phyloP scores from a whole-genome alignment of 2,329 filamentous ascomycete genomes.

The Fusarium paranaense region DNA sequence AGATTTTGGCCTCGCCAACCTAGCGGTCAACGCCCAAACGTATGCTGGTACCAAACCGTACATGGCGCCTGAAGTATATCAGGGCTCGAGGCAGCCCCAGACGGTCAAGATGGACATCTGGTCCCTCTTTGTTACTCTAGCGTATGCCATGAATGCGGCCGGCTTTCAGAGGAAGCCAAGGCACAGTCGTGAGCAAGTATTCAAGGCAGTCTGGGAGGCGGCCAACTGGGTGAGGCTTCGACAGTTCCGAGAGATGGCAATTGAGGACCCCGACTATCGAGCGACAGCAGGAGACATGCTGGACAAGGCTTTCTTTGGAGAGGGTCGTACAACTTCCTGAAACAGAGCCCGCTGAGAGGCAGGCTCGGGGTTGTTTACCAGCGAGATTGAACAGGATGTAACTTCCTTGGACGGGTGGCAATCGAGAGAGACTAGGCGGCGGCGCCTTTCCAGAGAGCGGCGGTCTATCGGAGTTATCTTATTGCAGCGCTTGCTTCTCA shows the following conservation, averaged over 20 bases:
- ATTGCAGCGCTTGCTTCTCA: background rate
- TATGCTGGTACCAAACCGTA: background rate
- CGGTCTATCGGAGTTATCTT: too few relatives aligned
- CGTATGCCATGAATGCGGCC: background rate
- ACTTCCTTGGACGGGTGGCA: background rate
- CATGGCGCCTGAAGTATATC: conserved; percentile 12
- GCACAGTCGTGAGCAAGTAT: background rate
- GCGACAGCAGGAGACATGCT: conserved; percentile 7
- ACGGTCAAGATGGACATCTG: conserved; percentile 41
- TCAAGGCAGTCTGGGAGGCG: background rate
- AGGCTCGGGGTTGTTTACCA: background rate
- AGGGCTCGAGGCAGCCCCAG: background rate
- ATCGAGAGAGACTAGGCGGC: background rate
- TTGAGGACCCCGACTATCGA: background rate
- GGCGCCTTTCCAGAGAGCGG: too few relatives aligned
- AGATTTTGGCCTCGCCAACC: background rate
- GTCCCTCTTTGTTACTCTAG: conserved; percentile 41
- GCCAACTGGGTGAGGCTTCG: background rate
- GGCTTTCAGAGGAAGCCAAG: background rate
- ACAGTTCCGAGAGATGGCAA: background rate
- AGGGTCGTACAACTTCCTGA: background rate
- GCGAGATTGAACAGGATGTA: background rate
- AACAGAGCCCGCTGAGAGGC: background rate
- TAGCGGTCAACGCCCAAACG: background rate
- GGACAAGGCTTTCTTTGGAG: background rate